These are phyloP conservation scores for Xanthoconium stramineum DNA, from an alignment of 768 basidiomycete genomes.

Conservation along the genomic window DNA sequence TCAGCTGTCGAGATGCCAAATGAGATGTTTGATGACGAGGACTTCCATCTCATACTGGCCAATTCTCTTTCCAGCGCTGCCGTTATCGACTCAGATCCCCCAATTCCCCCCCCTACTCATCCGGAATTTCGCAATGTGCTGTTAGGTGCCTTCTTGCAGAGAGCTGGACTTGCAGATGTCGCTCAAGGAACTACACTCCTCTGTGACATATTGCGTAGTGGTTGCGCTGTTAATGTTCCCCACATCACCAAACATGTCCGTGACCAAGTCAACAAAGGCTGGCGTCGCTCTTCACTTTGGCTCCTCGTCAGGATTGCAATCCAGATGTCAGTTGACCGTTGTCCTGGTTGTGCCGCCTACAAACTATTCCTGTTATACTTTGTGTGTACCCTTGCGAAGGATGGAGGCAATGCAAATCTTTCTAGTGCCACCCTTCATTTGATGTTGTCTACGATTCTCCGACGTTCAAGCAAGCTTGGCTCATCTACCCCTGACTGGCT, in stretches of 20 bases:
- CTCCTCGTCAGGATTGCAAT: constrained; percentile 29
- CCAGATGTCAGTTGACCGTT: constrained; percentile 21
- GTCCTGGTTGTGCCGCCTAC: constrained; percentile 29
- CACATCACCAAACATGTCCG: constrained; percentile 21
- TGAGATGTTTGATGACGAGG: neutral
- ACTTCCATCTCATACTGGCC: neutral
- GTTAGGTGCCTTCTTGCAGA: neutral
- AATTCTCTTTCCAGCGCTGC: neutral
- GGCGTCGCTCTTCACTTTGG: constrained; percentile 35
- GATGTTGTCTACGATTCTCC: constrained; percentile 21
- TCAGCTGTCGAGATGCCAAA: neutral
- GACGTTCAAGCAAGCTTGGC: constrained; percentile 14
- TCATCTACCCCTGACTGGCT: constrained; percentile 16
- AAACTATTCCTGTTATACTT: constrained; percentile 47
- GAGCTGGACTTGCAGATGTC: neutral
- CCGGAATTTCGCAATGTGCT: neutral
- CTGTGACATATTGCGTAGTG: neutral
- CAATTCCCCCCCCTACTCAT: no score
- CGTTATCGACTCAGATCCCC: neutral
- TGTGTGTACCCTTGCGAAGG: constrained; percentile 23
- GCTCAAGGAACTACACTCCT: no score
- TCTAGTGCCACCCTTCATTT: constrained; percentile 23
- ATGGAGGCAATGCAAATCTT: constrained; percentile 11
- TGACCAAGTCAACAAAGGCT: neutral
- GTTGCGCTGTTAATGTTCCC: constrained; percentile 4